Evolutionary conservation across 139 green algal genomes (phyloP), one percentile per base, ranked within the genome.

Genomic region (Chlorella sp.): DNA sequence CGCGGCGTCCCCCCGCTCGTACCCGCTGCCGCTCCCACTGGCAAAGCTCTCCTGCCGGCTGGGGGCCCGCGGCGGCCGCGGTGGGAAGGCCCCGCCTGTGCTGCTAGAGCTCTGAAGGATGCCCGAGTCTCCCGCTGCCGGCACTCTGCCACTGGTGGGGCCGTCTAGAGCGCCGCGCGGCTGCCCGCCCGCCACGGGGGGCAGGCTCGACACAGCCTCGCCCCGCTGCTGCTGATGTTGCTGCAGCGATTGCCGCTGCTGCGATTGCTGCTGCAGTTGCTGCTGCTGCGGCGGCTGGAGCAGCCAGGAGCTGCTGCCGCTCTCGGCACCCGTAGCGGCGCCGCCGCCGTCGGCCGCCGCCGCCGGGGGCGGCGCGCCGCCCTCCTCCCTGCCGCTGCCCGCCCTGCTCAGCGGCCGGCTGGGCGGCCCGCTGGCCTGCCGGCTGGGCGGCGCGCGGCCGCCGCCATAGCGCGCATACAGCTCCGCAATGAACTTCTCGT

Each of bases 401-500:
- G 27, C 23, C n/a, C n/a, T 58, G 58, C 58, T 66, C 58, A 58
- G 58, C 58, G 36, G 36, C 38, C 58, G 38, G 58, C 58, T 58
- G 58, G 58, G 41, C 33, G 12, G 63, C 53, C 53, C 53, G 65
- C 53, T 25, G 69, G 69, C 38, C 53, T 75, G 69, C 43, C 46
- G 19, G 67, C 27, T 19, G 8, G 35, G 61, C 61, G 36, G 58
- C 25, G 25, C 42, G 3, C 48, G 35, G 36, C 41, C 38, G 67
- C 46, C 38, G 25, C 70, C 85, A 71, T 94, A 94, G 15, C 91
- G 83, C 3, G 53, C 50, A 46, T 82, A 71, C 60, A 97, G 87
- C 77, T 94, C 93, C 5, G 64, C 65, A 7, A 88, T 73, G 76
- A 97, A 97, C 58, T 86, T 79, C 46, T 90, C 87, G 67, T 97